Conservation (phyloP, 2,329 filamentous ascomycete genomes). For the Niveomyces coronatus region DNA sequence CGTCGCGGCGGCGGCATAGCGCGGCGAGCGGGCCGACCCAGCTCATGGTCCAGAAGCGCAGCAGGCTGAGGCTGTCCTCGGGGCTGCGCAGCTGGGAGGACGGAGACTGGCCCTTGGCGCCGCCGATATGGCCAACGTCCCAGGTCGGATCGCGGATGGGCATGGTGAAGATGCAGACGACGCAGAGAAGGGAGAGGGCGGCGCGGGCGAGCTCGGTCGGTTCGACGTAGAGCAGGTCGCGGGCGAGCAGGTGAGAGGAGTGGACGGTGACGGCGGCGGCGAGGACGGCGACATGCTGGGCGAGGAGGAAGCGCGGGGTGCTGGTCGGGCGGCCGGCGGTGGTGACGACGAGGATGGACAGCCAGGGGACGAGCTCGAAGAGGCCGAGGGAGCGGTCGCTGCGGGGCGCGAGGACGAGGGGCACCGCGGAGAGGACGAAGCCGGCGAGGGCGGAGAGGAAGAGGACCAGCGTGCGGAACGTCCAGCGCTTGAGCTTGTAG, state of each 20-base stretch:
- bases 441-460: constrained; percentile 23
- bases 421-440: constrained; percentile 22
- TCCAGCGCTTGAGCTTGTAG: constrained; percentile 24
- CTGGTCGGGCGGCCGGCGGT: constrained; percentile 28
- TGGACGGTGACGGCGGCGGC: constrained; percentile 20
- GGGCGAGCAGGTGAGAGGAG: constrained; percentile 21
- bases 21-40: constrained; percentile 72
- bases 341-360: constrained; percentile 25
- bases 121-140: constrained; percentile 23
- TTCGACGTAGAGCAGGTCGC: constrained; percentile 13
- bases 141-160: constrained; percentile 26
- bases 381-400: constrained; percentile 18
- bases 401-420: constrained; percentile 20
- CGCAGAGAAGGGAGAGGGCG: constrained; percentile 15
- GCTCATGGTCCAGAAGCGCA: constrained; percentile 75
- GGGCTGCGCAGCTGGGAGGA: constrained; percentile 47
- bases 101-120: constrained; percentile 16
- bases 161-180: constrained; percentile 26
- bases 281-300: constrained; percentile 27
- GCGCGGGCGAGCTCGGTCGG: constrained; percentile 16
- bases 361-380: constrained; percentile 31
- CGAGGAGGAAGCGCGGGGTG: constrained; percentile 30
- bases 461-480: constrained; percentile 28
- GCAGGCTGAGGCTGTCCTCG: constrained; percentile 69
- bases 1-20: constrained; percentile 49